Conservation (phyloP, 345 rosid species). For the Populus tremula region DNA sequence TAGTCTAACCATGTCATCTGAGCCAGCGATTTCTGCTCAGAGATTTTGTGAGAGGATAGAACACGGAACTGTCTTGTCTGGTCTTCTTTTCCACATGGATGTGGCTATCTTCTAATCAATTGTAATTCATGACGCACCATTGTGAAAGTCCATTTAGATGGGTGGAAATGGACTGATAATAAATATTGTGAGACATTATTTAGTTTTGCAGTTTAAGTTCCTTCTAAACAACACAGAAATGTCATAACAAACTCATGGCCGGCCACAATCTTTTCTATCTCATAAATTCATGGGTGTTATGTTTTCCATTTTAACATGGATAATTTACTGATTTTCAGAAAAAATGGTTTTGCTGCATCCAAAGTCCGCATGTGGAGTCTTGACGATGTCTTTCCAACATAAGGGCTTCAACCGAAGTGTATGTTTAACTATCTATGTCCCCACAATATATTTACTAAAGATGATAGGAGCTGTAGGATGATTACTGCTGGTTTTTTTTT, state of each 20-base stretch:
- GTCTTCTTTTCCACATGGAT: not conserved
- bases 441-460: slow-evolving; percentile 36
- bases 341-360: slow-evolving; percentile 94
- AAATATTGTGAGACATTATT: not conserved
- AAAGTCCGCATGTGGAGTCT: slow-evolving; percentile 62
- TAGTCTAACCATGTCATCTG: not conserved
- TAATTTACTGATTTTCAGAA: slow-evolving; percentile 46
- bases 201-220: not conserved
- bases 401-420: slow-evolving; percentile 33
- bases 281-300: not conserved
- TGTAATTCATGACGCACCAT: not conserved
- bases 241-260: not conserved
- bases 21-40: not conserved
- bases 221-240: not conserved
- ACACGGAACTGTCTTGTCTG: not conserved
- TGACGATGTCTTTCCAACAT: slow-evolving; percentile 32
- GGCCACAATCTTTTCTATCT: not conserved
- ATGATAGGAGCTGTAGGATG: slow-evolving; percentile 43
- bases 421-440: slow-evolving; percentile 38
- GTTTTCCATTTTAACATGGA: slow-evolving; percentile 3
- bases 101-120: not conserved
- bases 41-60: not conserved
- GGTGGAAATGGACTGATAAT: not conserved
- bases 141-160: not conserved
- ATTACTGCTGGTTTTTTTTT: slow-evolving; percentile 37